Conservation (phyloP, 208 protist species). For the Angomonas deanei region DNA sequence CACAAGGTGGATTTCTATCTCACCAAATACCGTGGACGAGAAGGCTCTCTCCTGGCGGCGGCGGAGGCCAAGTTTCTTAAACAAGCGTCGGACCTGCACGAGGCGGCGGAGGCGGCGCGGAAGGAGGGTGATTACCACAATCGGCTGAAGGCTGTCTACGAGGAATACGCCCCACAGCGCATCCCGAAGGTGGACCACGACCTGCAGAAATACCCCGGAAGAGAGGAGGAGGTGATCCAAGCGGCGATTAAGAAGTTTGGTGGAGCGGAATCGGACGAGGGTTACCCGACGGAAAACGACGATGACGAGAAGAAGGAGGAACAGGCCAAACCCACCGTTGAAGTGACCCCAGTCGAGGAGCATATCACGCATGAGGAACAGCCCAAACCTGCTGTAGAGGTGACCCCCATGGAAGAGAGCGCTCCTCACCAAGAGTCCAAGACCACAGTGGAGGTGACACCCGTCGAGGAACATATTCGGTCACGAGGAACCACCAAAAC, state of each 20-base stretch:
- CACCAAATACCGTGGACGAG: constrained; percentile 20
- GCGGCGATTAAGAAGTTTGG: constrained; percentile 21
- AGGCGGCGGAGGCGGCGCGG: background rate
- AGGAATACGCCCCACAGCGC: constrained; percentile 21
- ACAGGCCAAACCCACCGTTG: background rate
- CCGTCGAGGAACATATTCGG: no score
- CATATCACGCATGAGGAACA: background rate
- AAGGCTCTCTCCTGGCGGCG: constrained; percentile 18
- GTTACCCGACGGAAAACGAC: background rate
- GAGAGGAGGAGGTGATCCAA: constrained; percentile 45
- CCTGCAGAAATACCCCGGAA: constrained; percentile 39
- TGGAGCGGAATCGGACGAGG: background rate
- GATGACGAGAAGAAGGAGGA: background rate
- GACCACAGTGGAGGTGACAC: no score
- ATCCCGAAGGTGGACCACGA: constrained; percentile 19
- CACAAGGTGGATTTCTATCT: constrained; percentile 23
- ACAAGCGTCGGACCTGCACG: background rate
- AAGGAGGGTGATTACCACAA: constrained; percentile 10
- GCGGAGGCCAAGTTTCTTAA: constrained; percentile 20
- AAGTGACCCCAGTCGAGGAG: background rate
- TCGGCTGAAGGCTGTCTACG: constrained; percentile 26
- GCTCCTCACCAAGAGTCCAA: background rate
- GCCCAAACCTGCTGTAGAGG: background rate
- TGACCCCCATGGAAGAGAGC: background rate
- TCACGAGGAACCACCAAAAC: no score